phyloP scores from a whole-genome alignment of 2,329 filamentous ascomycete species.

The Botryotinia narcissicola region DNA sequence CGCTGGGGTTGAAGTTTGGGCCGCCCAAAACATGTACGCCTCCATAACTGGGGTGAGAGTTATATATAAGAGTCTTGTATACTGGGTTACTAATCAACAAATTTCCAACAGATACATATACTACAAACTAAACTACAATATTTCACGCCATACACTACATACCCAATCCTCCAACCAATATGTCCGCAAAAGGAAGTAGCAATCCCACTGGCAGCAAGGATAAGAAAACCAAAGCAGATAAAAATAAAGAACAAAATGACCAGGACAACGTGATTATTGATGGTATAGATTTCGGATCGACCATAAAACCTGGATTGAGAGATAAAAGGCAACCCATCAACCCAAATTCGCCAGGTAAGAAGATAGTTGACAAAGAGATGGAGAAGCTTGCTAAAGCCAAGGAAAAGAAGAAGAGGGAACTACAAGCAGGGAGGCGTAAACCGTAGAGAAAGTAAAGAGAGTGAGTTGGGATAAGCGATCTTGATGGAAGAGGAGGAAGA shows the following conservation, averaged over 20 bases:
- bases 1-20: neutral
- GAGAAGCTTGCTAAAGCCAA: no score
- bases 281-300: no score
- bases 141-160: neutral
- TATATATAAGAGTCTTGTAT: neutral
- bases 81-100: neutral
- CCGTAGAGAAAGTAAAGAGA: neutral
- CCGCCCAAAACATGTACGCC: neutral
- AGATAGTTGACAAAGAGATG: no score
- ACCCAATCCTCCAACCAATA: neutral
- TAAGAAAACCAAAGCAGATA: no score
- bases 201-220: neutral
- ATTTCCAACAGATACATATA: neutral
- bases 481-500: neutral
- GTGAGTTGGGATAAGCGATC: neutral
- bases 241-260: no score
- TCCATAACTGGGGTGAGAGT: neutral
- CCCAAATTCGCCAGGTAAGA: no score
- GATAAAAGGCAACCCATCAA: no score
- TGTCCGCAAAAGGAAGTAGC: neutral
- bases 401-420: no score
- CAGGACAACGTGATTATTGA: no score
- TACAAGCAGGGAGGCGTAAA: neutral
- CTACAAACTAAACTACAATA: neutral
- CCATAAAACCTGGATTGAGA: no score